Percentiles rank a stretch among this genome's conserved stretches.
These are phyloP conservation scores for Fraxinus angustifolia DNA, from an alignment of 305 asterid species.

Conservation along the genomic window DNA sequence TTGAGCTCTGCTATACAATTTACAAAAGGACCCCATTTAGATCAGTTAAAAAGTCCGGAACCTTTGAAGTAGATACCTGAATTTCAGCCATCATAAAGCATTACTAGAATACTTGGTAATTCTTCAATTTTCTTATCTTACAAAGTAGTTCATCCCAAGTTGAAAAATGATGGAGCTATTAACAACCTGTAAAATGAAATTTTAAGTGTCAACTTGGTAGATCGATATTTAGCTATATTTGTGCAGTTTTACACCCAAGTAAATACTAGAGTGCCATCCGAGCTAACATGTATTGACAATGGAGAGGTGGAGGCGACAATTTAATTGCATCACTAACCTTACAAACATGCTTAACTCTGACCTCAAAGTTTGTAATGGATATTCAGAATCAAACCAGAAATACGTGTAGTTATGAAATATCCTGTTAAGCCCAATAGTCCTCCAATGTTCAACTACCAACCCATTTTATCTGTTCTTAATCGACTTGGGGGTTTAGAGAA, in stretches of 20 bases:
- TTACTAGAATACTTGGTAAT: neutral
- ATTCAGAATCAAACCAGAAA: neutral
- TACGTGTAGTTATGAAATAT: neutral
- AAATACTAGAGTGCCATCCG: neutral
- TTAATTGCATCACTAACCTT: neutral
- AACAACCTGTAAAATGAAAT: neutral
- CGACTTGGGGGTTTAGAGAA: neutral
- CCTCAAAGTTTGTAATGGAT: neutral
- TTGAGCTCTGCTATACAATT: neutral
- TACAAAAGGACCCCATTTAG: neutral
- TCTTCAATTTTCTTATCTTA: neutral
- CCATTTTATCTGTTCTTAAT: neutral
- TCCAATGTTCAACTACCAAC: neutral
- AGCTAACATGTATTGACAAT: neutral
- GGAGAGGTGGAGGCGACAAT: neutral
- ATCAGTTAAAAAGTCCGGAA: neutral
- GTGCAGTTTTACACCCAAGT: neutral
- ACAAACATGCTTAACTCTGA: neutral
- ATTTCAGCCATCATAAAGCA: neutral
- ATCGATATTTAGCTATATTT: neutral
- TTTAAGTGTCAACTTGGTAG: neutral
- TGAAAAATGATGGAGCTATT: neutral
- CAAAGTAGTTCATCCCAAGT: neutral
- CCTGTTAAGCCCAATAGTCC: neutral
- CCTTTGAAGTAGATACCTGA: neutral